These are phyloP conservation scores for Mycena vulgaris DNA, from an alignment of 768 basidiomycete species.

Conservation along the genomic window DNA sequence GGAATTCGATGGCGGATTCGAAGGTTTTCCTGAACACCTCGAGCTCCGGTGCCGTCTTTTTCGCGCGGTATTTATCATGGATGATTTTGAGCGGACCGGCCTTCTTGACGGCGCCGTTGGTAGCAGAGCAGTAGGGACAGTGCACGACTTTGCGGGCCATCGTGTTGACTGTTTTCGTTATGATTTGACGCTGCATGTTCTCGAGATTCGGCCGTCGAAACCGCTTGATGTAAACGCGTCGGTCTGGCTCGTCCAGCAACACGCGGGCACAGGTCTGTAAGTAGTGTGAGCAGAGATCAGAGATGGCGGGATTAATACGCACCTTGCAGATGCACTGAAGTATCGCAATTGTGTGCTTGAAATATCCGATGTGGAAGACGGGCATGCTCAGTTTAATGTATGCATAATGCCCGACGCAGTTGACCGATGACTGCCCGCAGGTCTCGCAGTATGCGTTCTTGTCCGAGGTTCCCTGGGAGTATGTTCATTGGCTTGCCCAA, in stretches of 20 bases:
- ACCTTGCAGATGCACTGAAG: slow-evolving; percentile 99
- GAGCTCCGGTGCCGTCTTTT: slow-evolving; percentile 92
- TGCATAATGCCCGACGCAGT: slow-evolving; percentile 98
- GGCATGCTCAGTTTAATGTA: slow-evolving; percentile 98
- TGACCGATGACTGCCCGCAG: slow-evolving; percentile 91
- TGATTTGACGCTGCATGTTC: slow-evolving; percentile 88
- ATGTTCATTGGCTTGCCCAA: background rate
- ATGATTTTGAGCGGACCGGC: slow-evolving; percentile 95
- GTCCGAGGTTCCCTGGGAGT: slow-evolving; percentile 89
- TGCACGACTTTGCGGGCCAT: slow-evolving; percentile 91
- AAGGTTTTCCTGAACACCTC: slow-evolving; percentile 91
- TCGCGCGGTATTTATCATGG: slow-evolving; percentile 97
- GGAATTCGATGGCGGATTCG: slow-evolving; percentile 83
- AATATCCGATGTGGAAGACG: slow-evolving; percentile 98
- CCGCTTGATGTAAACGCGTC: slow-evolving; percentile 87
- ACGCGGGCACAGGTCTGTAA: slow-evolving; percentile 91
- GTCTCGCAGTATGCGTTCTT: slow-evolving; percentile 95
- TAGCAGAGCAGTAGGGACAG: slow-evolving; percentile 94
- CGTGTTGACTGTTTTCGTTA: slow-evolving; percentile 89
- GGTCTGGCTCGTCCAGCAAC: slow-evolving; percentile 88
- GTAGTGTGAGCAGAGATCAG: slow-evolving; percentile 14
- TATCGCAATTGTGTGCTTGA: slow-evolving; percentile 94
- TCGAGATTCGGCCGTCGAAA: slow-evolving; percentile 94
- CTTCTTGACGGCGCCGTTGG: slow-evolving; percentile 97
- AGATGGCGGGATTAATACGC: slow-evolving; percentile 29